Base-by-base conservation (phyloP, 495 filamentous ascomycete species). In the Aspergillus cristatus region DNA sequence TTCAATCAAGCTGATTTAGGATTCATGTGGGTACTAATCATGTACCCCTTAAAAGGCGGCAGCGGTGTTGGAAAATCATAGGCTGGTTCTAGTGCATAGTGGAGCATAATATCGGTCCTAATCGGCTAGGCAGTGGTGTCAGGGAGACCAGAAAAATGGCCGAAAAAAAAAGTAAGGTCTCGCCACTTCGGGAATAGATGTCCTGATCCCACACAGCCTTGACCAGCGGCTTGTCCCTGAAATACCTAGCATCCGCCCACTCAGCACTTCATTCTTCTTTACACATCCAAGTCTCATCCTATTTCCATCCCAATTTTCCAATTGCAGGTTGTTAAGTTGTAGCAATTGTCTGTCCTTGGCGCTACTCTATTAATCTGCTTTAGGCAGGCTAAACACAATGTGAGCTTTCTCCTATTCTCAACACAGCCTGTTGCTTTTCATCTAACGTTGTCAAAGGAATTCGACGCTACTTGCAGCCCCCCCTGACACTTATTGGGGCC, bases 401-500 rank as follows among this genome's bases (percentile, higher is more conserved):
- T 43, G 20, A 37, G 35, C 22, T 28, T 22, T 39, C 20, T 15
- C 7, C 29, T 32, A 14, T n/a, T 34, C 18, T 1, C 13, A n/a
- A n/a, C n/a, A n/a, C n/a, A 4, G 28, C 22, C 11, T 41, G 37
- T 16, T 36, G 20, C 20, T 24, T 7, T 28, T 6, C 17, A 17
- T 26, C 35, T 43, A 16, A 49, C 22, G 16, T 20, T 1, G 3
- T 34, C 11, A 20, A 4, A 78, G 75, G 67, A 79, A 79, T 57
- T 69, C 73, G 28, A 83, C 74, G 25, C 43, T 66, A 18, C 48
- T 72, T 28, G 65, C 68, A 18, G 49, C 68, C 15, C 37, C 72
- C 38, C 66, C 78, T 5, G 67, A 72, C 18, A 75, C 78, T 40
- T 94, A 87, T 63, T 78, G 82, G 67, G 78, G 69, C 38, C 82